phyloP scores from a whole-genome alignment of 495 filamentous ascomycete genomes.

The Penicillium taxi region DNA sequence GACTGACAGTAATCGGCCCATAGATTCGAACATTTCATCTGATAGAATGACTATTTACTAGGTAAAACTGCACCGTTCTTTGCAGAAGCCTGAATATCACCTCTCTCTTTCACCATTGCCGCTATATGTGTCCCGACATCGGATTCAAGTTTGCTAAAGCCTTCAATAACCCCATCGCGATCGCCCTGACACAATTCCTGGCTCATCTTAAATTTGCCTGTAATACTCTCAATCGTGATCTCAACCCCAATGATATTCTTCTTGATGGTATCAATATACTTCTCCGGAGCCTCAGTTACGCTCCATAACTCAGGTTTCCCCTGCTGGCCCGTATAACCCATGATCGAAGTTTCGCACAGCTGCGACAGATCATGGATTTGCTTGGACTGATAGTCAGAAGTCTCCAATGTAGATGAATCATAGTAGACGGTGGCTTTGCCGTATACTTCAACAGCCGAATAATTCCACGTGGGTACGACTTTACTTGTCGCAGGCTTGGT shows the following conservation, averaged over 20 bases:
- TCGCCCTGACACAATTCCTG: constrained; percentile 41
- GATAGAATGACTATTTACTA: too few relatives aligned
- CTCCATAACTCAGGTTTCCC: constrained; percentile 26
- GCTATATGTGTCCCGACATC: too few relatives aligned
- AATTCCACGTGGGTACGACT: constrained; percentile 58
- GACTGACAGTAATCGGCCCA: too few relatives aligned
- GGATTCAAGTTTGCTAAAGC: constrained; percentile 23
- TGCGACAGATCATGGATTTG: constrained; percentile 42
- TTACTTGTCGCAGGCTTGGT: constrained; percentile 50
- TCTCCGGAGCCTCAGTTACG: constrained; percentile 39
- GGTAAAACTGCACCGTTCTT: too few relatives aligned
- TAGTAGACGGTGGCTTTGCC: constrained; percentile 41
- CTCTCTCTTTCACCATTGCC: too few relatives aligned
- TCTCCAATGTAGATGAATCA: constrained; percentile 24
- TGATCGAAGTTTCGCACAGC: constrained; percentile 38
- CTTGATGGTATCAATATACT: constrained; percentile 37
- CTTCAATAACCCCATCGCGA: constrained; percentile 39
- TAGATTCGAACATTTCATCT: too few relatives aligned
- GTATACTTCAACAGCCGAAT: constrained; percentile 49
- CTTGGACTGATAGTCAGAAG: constrained; percentile 31
- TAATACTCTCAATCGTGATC: constrained; percentile 36
- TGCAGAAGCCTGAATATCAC: too few relatives aligned
- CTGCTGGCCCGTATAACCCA: constrained; percentile 27
- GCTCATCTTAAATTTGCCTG: constrained; percentile 50
- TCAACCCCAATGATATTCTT: constrained; percentile 46